phyloP scores from a whole-genome alignment of 208 protist species.

The Entamoeba dispar region DNA sequence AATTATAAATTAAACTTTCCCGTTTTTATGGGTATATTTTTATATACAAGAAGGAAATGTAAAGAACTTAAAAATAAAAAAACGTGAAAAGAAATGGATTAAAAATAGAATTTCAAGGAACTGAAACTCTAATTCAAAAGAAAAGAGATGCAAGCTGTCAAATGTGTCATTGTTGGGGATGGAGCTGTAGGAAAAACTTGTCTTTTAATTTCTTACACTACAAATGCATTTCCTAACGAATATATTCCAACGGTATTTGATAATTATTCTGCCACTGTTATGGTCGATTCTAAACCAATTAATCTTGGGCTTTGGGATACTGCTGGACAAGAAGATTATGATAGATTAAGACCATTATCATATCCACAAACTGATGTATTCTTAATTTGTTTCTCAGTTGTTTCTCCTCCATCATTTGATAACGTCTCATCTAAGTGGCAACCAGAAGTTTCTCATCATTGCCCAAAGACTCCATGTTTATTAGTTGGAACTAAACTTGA shows the following conservation, averaged over 20 bases:
- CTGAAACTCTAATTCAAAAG: neutral
- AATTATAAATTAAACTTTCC: neutral
- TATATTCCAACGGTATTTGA: constrained; percentile 30
- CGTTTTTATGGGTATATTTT: neutral
- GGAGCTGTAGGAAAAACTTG: constrained; percentile 21
- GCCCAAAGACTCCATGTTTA: constrained; percentile 29
- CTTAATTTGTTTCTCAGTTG: constrained; percentile 54
- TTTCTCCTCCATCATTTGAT: constrained; percentile 37
- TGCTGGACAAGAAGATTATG: constrained; percentile 41
- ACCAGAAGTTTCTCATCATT: constrained; percentile 8
- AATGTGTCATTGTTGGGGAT: constrained; percentile 18
- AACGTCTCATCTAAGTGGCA: constrained; percentile 46
- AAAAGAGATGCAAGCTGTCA: neutral
- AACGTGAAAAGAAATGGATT: neutral
- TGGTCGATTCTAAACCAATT: neutral
- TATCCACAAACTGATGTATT: constrained; percentile 43
- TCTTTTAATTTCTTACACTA: constrained; percentile 7
- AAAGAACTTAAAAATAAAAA: neutral
- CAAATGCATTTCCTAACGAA: constrained; percentile 7
- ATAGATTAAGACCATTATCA: constrained; percentile 36
- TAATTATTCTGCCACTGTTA: constrained; percentile 20
- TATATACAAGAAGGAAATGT: neutral
- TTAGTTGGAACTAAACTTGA: constrained; percentile 43
- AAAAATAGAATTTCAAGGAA: neutral
- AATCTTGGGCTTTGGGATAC: constrained; percentile 27